These are phyloP conservation scores for Sporothrix inflata DNA, from an alignment of 2,329 filamentous ascomycete species.

Conservation along the genomic window DNA sequence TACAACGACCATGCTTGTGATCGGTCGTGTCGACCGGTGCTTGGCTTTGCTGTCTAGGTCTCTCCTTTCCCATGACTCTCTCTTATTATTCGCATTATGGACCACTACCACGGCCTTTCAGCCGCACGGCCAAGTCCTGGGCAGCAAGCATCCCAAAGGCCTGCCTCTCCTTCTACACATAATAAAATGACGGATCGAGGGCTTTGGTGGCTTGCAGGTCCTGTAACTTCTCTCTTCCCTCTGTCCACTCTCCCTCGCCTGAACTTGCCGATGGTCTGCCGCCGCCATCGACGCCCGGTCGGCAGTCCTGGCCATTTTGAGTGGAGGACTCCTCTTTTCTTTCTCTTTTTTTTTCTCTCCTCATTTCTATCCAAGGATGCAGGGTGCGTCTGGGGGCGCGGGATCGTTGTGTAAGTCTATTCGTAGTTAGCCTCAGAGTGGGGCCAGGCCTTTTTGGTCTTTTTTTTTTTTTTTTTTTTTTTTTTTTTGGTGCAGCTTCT, in stretches of 20 bases:
- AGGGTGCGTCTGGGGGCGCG: not conserved
- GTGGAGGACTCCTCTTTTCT: too few relatives aligned
- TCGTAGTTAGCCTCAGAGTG: conserved; percentile 11
- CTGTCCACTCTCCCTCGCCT: too few relatives aligned
- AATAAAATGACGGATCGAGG: not conserved
- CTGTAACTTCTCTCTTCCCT: not conserved
- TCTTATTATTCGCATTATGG: not conserved
- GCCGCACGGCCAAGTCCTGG: not conserved
- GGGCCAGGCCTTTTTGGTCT: not conserved
- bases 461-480: not conserved
- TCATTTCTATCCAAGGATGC: too few relatives aligned
- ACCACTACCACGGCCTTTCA: not conserved
- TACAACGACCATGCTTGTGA: not conserved
- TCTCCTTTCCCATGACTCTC: not conserved
- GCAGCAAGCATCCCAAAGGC: not conserved
- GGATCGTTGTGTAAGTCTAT: conserved; percentile 2
- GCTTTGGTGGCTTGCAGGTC: not conserved
- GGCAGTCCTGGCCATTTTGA: not conserved
- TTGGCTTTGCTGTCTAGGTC: not conserved
- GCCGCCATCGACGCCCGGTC: not conserved
- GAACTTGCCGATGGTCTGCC: not conserved
- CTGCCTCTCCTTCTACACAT: not conserved
- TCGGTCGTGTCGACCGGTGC: not conserved
- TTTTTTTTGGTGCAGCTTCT: not conserved
- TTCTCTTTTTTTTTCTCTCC: too few relatives aligned